phyloP scores from a whole-genome alignment of 495 filamentous ascomycete species.

The Coniosporium apollinis region DNA sequence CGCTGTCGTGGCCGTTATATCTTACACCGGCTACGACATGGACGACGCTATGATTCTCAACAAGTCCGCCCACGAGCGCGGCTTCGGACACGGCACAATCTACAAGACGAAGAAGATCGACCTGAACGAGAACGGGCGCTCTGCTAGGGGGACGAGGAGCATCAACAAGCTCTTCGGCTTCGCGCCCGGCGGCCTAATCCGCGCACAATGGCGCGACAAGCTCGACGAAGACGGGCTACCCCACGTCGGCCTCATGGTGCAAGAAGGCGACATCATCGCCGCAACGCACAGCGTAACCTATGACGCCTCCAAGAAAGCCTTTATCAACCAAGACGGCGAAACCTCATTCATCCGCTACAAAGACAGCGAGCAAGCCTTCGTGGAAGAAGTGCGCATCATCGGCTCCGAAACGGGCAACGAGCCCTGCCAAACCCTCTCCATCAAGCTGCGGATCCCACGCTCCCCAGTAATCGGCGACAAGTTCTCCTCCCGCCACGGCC shows the following conservation, averaged over 20 bases:
- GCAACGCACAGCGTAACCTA: constrained; percentile 77
- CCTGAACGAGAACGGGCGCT: constrained; percentile 53
- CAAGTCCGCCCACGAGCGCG: constrained; percentile 91
- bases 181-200: constrained; percentile 50
- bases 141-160: constrained; percentile 36
- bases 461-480: constrained; percentile 93
- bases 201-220: constrained; percentile 42
- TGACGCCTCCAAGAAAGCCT: constrained; percentile 41
- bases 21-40: constrained; percentile 99
- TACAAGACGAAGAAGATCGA: constrained; percentile 91
- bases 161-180: constrained; percentile 52
- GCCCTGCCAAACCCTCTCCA: constrained; percentile 66
- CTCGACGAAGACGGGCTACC: constrained; percentile 83
- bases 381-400: constrained; percentile 85
- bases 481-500: constrained; percentile 93
- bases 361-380: constrained; percentile 66
- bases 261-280: constrained; percentile 66
- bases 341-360: constrained; percentile 85
- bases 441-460: constrained; percentile 84
- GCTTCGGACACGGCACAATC: constrained; percentile 91
- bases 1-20: constrained; percentile 91
- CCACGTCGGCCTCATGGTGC: constrained; percentile 53
- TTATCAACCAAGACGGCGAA: constrained; percentile 55
- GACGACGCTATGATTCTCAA: constrained; percentile 99
- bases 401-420: constrained; percentile 66